Evolutionary conservation across 768 basidiomycete genomes (phyloP), one percentile per base, ranked within the genome.

Genomic region (Chiua virens): DNA sequence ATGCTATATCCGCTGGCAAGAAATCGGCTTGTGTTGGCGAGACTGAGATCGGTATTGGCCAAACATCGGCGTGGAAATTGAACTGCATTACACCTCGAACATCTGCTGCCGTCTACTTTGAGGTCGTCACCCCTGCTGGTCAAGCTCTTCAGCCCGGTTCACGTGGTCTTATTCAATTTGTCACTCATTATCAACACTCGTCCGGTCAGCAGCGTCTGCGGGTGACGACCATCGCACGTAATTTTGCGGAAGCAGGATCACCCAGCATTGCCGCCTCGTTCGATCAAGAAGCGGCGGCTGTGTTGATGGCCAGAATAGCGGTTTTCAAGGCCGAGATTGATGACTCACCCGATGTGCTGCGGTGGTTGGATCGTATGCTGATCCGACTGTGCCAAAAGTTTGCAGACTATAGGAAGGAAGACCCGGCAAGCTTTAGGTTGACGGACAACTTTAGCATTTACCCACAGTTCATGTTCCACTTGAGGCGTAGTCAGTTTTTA

Each of bases 391-490:
- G 97, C 74, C 97, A 98, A 76, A 99, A 98, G 76, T 98, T 98
- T 64, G 97, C 97, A 43, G 95, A 98, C 66, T 99, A 98, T 66
- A 77, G 95, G 62, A 98, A 98, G 75, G 97, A 98, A 71, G 97
- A 98, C 66, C 90, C 97, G 10, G 81, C 85, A 34, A 92, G 88
- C 66, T 98, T 99, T 81, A 79, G 93, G 59, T 76, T 99, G 57
- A 79, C 84, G 49, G 93, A 97, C 67, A 97, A 97, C 71, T 98
- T 99, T 73, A 91, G 90, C 67, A 98, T 99, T 62, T 99, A 99
- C 70, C 97, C 97, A 15, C 97, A 98, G 67, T 99, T 99, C 77
- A 99, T 98, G 97, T 99, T 98, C 86, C 97, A 99, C 73, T 72
- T 99, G 54, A 80, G 96, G 52, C 77, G 97, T 68, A 93, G 91